Conservation (phyloP, 352 stramenopile genomes). For the Globisporangium ultimum region DNA sequence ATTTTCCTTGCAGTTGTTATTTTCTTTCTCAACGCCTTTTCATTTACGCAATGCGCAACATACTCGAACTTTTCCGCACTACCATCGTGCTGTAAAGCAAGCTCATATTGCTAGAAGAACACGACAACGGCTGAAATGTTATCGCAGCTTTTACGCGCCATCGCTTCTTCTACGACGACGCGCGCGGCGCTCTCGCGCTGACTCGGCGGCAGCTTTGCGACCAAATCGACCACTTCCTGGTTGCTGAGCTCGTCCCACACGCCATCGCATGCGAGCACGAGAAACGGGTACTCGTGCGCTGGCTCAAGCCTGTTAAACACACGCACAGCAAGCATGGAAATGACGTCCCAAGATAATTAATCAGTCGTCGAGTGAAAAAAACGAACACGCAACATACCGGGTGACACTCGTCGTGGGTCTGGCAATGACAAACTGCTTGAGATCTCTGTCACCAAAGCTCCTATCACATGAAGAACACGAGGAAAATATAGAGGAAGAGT, state of each 20-base stretch:
- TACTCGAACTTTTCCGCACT: too few relatives aligned
- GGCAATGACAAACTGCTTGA: constrained; percentile 71
- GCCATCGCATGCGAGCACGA: constrained; percentile 77
- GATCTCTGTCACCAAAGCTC: constrained; percentile 72
- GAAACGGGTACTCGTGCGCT: constrained; percentile 46
- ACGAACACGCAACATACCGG: constrained; percentile 18
- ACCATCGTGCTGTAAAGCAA: too few relatives aligned
- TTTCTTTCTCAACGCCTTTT: too few relatives aligned
- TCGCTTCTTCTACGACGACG: constrained; percentile 52
- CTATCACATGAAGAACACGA: constrained; percentile 16
- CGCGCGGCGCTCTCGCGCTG: constrained; percentile 45
- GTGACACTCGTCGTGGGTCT: constrained; percentile 42
- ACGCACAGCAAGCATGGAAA: not conserved
- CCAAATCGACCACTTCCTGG: constrained; percentile 70
- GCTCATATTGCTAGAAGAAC: constrained; percentile 33
- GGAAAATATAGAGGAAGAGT: too few relatives aligned
- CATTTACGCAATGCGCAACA: too few relatives aligned
- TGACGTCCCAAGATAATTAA: not conserved
- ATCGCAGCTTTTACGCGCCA: constrained; percentile 56
- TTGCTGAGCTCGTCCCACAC: constrained; percentile 77
- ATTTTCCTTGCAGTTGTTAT: too few relatives aligned
- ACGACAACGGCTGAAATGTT: constrained; percentile 81
- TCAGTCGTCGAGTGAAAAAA: not conserved
- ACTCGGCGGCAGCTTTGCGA: constrained; percentile 27
- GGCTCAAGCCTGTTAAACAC: constrained; percentile 33